These are phyloP conservation scores for Euphorbia celastroides DNA, from an alignment of 441 rosid species.

Conservation along the genomic window DNA sequence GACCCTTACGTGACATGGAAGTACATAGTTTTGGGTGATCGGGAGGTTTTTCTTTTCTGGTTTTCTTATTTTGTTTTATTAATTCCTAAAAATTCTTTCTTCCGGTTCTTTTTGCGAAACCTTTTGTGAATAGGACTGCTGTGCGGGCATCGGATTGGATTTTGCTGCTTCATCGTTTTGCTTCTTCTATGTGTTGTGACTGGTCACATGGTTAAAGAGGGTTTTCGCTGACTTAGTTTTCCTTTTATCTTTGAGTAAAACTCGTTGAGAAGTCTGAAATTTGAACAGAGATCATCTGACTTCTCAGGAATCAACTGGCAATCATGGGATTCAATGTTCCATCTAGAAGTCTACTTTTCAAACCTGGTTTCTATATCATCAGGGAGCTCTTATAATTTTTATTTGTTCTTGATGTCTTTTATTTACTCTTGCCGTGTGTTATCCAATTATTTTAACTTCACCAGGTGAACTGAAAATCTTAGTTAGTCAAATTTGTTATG, in stretches of 20 bases:
- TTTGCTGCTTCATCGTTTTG: background rate
- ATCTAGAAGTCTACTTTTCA: background rate
- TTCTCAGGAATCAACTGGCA: background rate
- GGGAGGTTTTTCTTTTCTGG: background rate
- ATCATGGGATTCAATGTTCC: background rate
- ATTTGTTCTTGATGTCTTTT: no score
- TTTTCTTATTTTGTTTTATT: background rate
- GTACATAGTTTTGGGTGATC: background rate
- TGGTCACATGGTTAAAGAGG: background rate
- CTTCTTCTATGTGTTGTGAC: background rate
- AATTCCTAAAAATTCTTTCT: background rate
- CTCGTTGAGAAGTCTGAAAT: background rate
- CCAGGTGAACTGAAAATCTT: background rate
- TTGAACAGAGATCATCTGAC: background rate
- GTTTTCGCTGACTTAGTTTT: no score
- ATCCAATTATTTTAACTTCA: no score
- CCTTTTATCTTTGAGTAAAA: background rate
- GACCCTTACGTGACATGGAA: background rate
- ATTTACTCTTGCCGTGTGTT: no score
- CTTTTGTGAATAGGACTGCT: background rate
- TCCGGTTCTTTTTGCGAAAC: background rate
- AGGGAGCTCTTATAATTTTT: background rate
- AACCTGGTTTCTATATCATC: background rate
- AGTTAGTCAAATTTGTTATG: background rate
- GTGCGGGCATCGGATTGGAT: background rate